Evolutionary conservation across 2,329 filamentous ascomycete species (phyloP).

Genomic region (Venturia pyrina): DNA sequence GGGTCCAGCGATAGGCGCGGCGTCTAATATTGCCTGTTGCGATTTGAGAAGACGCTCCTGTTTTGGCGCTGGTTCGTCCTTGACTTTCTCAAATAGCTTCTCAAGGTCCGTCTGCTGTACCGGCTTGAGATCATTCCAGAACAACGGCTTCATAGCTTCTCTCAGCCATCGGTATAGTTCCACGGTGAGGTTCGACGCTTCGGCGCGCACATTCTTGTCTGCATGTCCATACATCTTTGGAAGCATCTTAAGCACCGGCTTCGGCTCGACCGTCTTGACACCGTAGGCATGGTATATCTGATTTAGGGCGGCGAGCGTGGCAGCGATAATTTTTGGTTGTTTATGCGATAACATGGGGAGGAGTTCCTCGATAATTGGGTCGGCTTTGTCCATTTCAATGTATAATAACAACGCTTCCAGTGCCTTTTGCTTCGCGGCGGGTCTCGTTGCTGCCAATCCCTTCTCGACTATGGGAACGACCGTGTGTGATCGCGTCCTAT

Average conservation of each 20-base stretch:
- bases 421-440: conserved; percentile 77
- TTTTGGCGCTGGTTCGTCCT: conserved; percentile 75
- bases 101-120: conserved; percentile 93
- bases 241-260: conserved; percentile 76
- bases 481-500: conserved; percentile 62
- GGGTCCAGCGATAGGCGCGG: conserved; percentile 42
- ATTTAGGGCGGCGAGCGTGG: conserved; percentile 65
- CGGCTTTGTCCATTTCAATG: conserved; percentile 78
- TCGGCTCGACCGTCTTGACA: conserved; percentile 87
- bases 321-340: conserved; percentile 77
- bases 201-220: conserved; percentile 94
- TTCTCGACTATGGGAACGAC: conserved; percentile 81
- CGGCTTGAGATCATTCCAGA: conserved; percentile 91
- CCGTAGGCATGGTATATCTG: conserved; percentile 89
- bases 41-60: conserved; percentile 81
- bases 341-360: conserved; percentile 77
- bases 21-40: conserved; percentile 72
- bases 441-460: conserved; percentile 75
- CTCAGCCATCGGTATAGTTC: conserved; percentile 96
- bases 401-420: conserved; percentile 81
- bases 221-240: conserved; percentile 92
- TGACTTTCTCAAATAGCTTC: conserved; percentile 86
- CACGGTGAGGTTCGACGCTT: conserved; percentile 81
- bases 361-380: conserved; percentile 81
- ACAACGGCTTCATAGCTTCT: conserved; percentile 96